Base-by-base conservation (phyloP, 2,329 filamentous ascomycete genomes). In the Fusarium duplospermum region DNA sequence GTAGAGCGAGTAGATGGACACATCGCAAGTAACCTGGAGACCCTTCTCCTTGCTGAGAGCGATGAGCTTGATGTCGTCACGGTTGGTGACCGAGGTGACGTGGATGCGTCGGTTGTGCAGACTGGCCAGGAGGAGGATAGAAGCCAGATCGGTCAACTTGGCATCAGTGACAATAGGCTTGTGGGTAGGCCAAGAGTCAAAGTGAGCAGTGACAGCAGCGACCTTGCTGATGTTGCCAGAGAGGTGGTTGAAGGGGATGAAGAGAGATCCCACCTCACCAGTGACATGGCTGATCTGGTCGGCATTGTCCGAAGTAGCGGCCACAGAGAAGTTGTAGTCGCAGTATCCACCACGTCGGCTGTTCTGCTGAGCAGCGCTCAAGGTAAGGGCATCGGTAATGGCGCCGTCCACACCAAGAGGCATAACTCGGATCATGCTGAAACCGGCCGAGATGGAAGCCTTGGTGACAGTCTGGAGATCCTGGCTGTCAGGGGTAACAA, bases 161-260 rank as follows among this genome's bases (percentile, higher is more conserved):
- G 93, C 93, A 82, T 95, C 93, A 0, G 93, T 95, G 78, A 95
- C 87, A 77, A 95, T 93, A 59, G 93, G 93, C 86, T 95, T 95
- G 85, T 90, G 91, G 5, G 87, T 86, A 38, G 93, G 93, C 93
- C 93, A 95, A 27, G 91, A 88, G 70, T 92, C 92, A 78, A 95
- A 95, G 85, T 95, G 93, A 69, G 91, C 90, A 62, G 92, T 94
- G 71, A 95, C 92, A 11, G 93, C 91, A 22, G 93, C 92, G 54
- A 95, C 93, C 86, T 94, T 94, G 88, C 91, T 94, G 82, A 95
- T 94, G 82, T 95, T 95, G 76, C 93, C 93, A 69, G 92, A 93
- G 29, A 95, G 85, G 81, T 94, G 89, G 83, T 95, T 94, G 87
- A 95, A 95, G 16, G 93, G 93, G 71, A 95, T 93, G 84, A 94